Base-by-base conservation (phyloP, 345 rosid species). In the Kandelia obovata region DNA sequence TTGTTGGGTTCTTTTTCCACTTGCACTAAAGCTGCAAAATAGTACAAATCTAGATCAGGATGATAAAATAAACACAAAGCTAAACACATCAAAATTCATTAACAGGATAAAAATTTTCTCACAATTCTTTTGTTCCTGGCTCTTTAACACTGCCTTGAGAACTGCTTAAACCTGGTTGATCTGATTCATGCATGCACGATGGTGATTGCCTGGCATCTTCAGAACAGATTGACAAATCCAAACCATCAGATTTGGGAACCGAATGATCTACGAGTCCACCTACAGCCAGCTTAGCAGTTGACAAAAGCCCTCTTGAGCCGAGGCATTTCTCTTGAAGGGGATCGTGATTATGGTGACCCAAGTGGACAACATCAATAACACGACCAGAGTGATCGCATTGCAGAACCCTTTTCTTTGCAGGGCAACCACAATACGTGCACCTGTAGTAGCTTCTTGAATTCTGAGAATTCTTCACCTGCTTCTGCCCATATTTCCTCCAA, bases 401-500 rank as follows among this genome's bases (percentile, higher is more conserved):
- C 23, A 61, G 71, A 70, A 71, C 71, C 71, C 71, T 75, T 70
- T 75, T 75, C 73, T 75, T 75, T 2, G 70, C 71, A 25, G 26
- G 17, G 71, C 79, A 75, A 56, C 31, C 55, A 32, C 53, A 61
- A 66, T 43, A 27, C n/a, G 74, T 31, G 67, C 79, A 75, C 62
- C 60, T 75, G 32, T 65, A 75, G 71, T 75, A 75, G 71, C 79
- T 71, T 61, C 71, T 61, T 2, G 58, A 75, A 56, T 49, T 61
- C 2, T 61, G 52, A 23, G 79, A 65, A 55, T 59, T 47, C 75
- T 70, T 75, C 68, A 75, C 53, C 52, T 55, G 71, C 75, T 75
- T 75, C 67, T 61, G 71, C 34, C 79, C 79, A 56, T 75, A 75
- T 59, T 75, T 75, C 59, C 79, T 70, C 79, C 79, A 75, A 34